Percentiles rank a stretch among this genome's conserved stretches.
Evolutionary conservation across 2,329 filamentous ascomycete genomes (phyloP).

Genomic region (Botrytis tulipae): DNA sequence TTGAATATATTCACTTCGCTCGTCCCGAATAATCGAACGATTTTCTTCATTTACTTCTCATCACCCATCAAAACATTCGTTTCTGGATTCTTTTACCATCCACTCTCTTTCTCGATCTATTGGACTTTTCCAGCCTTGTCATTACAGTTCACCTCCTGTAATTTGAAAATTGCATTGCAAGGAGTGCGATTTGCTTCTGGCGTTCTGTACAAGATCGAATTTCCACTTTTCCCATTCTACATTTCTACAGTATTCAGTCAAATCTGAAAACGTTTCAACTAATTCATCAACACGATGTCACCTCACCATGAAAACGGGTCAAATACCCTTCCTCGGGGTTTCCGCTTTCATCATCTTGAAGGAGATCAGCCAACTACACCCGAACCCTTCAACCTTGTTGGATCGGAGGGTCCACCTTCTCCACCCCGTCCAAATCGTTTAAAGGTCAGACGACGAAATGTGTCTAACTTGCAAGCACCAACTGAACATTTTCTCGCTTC

Average conservation of each 20-base stretch:
- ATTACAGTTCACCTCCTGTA: slow-evolving; percentile 23
- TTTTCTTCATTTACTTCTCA: neutral
- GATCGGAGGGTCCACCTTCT: slow-evolving; percentile 33
- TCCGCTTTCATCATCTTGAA: slow-evolving; percentile 33
- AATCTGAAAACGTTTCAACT: slow-evolving; percentile 27
- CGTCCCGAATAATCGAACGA: neutral
- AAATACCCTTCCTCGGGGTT: slow-evolving; percentile 36
- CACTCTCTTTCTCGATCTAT: neutral
- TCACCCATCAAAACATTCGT: neutral
- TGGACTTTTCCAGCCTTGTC: neutral
- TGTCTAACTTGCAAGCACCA: slow-evolving; percentile 47
- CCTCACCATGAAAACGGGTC: slow-evolving; percentile 35
- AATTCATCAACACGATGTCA: slow-evolving; percentile 28
- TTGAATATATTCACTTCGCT: neutral
- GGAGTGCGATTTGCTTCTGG: slow-evolving; percentile 16
- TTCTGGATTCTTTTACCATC: neutral
- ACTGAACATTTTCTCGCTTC: slow-evolving; percentile 67
- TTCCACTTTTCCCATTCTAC: neutral
- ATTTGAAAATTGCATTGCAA: slow-evolving; percentile 19
- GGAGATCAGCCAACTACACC: slow-evolving; percentile 35
- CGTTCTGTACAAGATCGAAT: slow-evolving; percentile 22
- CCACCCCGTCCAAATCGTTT: slow-evolving; percentile 36
- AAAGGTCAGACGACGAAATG: slow-evolving; percentile 36
- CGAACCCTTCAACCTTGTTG: slow-evolving; percentile 29
- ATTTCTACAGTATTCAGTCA: slow-evolving; percentile 3